Conservation (phyloP, 331 rosid genomes). For the Arachis monticola region DNA sequence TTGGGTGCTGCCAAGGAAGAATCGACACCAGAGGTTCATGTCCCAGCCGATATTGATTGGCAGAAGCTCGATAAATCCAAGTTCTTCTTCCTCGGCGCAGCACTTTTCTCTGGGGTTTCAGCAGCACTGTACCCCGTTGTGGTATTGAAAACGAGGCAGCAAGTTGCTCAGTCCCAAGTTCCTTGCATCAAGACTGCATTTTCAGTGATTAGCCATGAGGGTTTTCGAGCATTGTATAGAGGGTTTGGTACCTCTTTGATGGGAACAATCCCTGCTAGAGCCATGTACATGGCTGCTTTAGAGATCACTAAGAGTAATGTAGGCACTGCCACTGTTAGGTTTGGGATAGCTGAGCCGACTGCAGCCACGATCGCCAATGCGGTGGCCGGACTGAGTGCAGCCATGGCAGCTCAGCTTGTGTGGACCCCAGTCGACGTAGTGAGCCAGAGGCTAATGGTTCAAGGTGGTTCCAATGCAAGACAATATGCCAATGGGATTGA, state of each 20-base stretch:
- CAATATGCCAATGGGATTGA: conserved; percentile 58
- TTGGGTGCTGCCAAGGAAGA: conserved; percentile 37
- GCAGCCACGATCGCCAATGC: conserved; percentile 67
- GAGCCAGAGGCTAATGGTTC: conserved; percentile 75
- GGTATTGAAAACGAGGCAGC: conserved; percentile 75
- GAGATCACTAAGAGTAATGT: conserved; percentile 79
- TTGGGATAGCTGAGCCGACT: conserved; percentile 63
- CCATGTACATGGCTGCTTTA: conserved; percentile 74
- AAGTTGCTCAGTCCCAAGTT: conserved; percentile 51
- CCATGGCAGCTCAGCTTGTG: conserved; percentile 80
- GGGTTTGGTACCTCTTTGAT: conserved; percentile 82
- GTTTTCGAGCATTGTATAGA: conserved; percentile 71
- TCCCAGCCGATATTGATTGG: conserved; percentile 50
- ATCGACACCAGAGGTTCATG: conserved; percentile 26
- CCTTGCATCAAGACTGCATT: conserved; percentile 37
- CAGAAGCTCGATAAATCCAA: conserved; percentile 77
- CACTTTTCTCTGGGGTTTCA: conserved; percentile 75
- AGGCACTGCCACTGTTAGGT: conserved; percentile 54
- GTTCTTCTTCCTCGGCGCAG: conserved; percentile 79
- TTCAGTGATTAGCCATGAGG: conserved; percentile 43
- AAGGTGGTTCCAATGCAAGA: conserved; percentile 1
- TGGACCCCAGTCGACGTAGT: conserved; percentile 58
- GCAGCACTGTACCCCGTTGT: conserved; percentile 67
- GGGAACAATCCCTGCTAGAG: conserved; percentile 83
- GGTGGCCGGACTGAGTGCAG: conserved; percentile 65